Conservation (phyloP, 306 rosid species). For the Fragaria vesca region DNA sequence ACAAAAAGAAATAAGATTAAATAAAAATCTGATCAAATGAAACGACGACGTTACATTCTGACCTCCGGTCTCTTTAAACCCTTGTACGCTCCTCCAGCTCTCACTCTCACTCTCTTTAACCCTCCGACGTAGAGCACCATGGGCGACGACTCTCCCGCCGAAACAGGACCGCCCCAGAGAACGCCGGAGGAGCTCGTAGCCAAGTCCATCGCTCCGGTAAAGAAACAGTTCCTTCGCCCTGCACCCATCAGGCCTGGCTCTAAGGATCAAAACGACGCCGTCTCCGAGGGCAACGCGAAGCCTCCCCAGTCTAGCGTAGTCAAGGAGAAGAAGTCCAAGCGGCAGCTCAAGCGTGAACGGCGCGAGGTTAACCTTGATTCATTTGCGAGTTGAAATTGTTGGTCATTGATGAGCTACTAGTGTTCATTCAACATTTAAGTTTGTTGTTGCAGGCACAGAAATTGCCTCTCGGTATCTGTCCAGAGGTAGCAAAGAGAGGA, state of each 20-base stretch:
- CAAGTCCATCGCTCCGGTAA: slow-evolving; percentile 78
- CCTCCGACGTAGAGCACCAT: slow-evolving; percentile 17
- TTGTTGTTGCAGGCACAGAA: slow-evolving; percentile 56
- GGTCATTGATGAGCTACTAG: background rate
- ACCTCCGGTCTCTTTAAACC: background rate
- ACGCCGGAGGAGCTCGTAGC: slow-evolving; percentile 74
- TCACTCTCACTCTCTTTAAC: background rate
- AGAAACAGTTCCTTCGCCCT: slow-evolving; percentile 57
- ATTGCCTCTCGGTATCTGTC: slow-evolving; percentile 59
- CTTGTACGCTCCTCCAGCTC: background rate
- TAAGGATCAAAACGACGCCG: slow-evolving; percentile 24
- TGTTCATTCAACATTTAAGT: too few relatives aligned
- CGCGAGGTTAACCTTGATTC: slow-evolving; percentile 44
- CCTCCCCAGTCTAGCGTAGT: slow-evolving; percentile 32
- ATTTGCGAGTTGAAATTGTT: background rate
- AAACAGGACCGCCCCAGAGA: slow-evolving; percentile 6
- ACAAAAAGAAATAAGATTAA: too few relatives aligned
- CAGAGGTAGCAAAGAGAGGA: slow-evolving; percentile 66
- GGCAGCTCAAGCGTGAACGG: slow-evolving; percentile 96
- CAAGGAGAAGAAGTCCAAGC: slow-evolving; percentile 89
- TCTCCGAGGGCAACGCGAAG: slow-evolving; percentile 29
- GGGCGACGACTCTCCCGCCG: slow-evolving; percentile 31
- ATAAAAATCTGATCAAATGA: too few relatives aligned
- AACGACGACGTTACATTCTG: too few relatives aligned
- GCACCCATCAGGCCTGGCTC: slow-evolving; percentile 49